Base-by-base conservation (phyloP, 176 grass and related monocot species). In the Oryza australiensis region DNA sequence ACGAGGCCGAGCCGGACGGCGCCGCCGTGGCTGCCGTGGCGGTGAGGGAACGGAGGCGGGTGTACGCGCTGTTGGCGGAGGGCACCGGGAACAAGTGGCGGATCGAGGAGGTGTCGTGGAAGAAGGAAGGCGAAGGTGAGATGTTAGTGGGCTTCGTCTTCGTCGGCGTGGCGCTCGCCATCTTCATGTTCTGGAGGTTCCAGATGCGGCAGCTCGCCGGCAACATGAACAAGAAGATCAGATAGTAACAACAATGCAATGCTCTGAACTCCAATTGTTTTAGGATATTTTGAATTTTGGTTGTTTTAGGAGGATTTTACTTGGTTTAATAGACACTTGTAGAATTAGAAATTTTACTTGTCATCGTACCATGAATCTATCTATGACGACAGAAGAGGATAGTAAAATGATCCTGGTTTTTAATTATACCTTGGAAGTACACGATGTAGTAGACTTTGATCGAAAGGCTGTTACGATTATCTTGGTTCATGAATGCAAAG, bases 121-220 rank as follows among this genome's bases (percentile, higher is more conserved):
- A 57, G 59, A 86, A 62, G 63, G 95, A 91, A 51, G 79, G 72
- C 3, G 90, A 93, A 72, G 93, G 90, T 30, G 93, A 98, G 68
- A 88, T 91, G 90, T 75, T 98, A 28, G 92, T 86, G 65, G 79
- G 18, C 2, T 66, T 95, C 3, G 62, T 93, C 66, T 74, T 98
- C 23, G 35, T 93, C 24, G 96, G 92, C 43, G 66, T 80, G 3
- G 93, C 88, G 29, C 85, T 98, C 3, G 79, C 82, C 33, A 84
- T 88, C 75, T 95, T 98, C 81, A 79, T 93, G 85, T 91, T 77
- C 82, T 98, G 93, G 93, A 94, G 96, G 75, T 98, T 95, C 83
- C 96, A 95, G 87, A 95, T 95, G 89, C 62, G 85, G 18, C 88
- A 95, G 74, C 85, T 98, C 11, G 87, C 73, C 24, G 57, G 82